These are phyloP conservation scores for Melampsora occidentalis DNA, from an alignment of 1,284 basidiomycete genomes.

Conservation along the genomic window DNA sequence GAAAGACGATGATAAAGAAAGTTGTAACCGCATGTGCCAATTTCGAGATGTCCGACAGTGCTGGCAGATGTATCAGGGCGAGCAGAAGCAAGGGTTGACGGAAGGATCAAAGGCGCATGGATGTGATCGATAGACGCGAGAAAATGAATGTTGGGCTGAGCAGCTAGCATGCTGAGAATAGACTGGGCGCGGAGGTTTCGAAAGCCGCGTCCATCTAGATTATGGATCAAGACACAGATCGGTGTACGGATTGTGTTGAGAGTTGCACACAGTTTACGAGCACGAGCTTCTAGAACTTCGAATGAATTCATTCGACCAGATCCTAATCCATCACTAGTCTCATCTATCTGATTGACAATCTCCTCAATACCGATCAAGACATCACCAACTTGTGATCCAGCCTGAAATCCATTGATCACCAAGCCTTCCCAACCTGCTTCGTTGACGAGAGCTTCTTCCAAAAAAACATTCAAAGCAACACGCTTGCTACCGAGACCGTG, in stretches of 20 bases:
- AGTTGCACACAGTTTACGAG: conserved; percentile 41
- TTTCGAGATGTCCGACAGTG: conserved; percentile 22
- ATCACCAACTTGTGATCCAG: conserved; percentile 67
- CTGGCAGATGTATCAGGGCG: conserved; percentile 47
- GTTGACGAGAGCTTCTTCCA: conserved; percentile 61
- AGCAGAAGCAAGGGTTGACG: conserved; percentile 51
- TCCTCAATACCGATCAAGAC: conserved; percentile 66
- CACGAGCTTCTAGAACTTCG: conserved; percentile 47
- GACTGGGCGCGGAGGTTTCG: conserved; percentile 65
- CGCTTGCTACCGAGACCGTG: conserved; percentile 86
- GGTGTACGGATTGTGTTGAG: conserved; percentile 27
- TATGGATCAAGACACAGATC: conserved; percentile 75
- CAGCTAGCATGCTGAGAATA: conserved; percentile 67
- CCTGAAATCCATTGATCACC: conserved; percentile 75
- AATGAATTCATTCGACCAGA: conserved; percentile 16
- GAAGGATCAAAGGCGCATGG: conserved; percentile 71
- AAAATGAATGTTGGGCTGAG: conserved; percentile 68
- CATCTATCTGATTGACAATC: not conserved
- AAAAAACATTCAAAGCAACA: conserved; percentile 69
- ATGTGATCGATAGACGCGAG: conserved; percentile 80
- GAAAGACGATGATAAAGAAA: conserved; percentile 86
- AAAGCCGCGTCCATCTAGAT: conserved; percentile 72
- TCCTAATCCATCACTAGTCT: not conserved
- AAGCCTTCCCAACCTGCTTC: conserved; percentile 53
- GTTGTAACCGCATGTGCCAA: conserved; percentile 63